phyloP scores from a whole-genome alignment of 495 filamentous ascomycete species.

The Hypomontagnella submonticulosa region DNA sequence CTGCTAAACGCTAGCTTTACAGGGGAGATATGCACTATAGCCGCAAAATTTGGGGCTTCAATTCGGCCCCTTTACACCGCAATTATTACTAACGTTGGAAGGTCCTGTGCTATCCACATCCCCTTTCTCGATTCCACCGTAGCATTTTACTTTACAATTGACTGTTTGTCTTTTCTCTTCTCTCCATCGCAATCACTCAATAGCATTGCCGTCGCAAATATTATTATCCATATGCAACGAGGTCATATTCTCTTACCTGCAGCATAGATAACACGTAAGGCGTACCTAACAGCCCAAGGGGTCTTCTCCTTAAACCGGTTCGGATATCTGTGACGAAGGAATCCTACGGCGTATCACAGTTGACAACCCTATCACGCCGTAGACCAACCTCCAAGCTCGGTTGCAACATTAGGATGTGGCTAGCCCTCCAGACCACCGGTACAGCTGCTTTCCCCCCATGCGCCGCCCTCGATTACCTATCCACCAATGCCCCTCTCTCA shows the following conservation, averaged over 20 bases:
- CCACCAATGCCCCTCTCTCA: slow-evolving; percentile 21
- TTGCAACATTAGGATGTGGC: slow-evolving; percentile 35
- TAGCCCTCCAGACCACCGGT: slow-evolving; percentile 36
- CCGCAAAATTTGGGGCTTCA: slow-evolving; percentile 16
- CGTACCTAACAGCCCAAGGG: too few relatives aligned
- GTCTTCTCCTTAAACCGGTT: neutral
- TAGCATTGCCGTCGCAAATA: too few relatives aligned
- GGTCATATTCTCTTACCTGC: too few relatives aligned
- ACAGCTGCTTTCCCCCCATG: slow-evolving; percentile 17
- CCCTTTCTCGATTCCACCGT: too few relatives aligned
- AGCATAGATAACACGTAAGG: too few relatives aligned
- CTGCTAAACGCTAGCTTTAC: slow-evolving; percentile 13
- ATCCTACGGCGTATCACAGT: slow-evolving; percentile 33
- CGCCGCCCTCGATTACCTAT: slow-evolving; percentile 22
- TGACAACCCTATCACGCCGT: slow-evolving; percentile 34
- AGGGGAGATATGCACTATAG: slow-evolving; percentile 31
- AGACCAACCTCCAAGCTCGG: slow-evolving; percentile 30
- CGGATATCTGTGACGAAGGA: slow-evolving; percentile 26
- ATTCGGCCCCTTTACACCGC: slow-evolving; percentile 29
- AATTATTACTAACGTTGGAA: slow-evolving; percentile 13
- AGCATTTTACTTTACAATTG: too few relatives aligned
- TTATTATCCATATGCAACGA: too few relatives aligned
- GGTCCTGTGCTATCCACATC: too few relatives aligned
- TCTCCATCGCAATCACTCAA: too few relatives aligned
- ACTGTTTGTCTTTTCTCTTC: too few relatives aligned